These are phyloP conservation scores for Dinochytrium kinnereticum DNA, from an alignment of 371 early-diverging fungal species.

Conservation along the genomic window DNA sequence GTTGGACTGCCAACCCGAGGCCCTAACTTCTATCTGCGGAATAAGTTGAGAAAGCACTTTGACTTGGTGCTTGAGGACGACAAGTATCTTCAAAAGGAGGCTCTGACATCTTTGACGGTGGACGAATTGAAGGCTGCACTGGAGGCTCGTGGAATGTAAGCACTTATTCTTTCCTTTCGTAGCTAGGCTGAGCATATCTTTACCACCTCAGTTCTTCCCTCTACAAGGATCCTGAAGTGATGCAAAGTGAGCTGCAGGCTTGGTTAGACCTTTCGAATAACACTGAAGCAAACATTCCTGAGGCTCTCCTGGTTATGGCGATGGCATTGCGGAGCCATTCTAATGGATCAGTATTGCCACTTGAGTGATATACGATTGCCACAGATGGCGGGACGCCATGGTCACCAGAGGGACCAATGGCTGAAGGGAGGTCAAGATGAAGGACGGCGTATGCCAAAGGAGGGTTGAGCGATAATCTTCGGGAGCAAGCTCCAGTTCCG, in stretches of 20 bases:
- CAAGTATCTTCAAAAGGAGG: slow-evolving; percentile 15
- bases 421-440: too few relatives aligned
- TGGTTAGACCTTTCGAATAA: slow-evolving; percentile 22
- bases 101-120: not conserved
- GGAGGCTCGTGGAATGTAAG: not conserved
- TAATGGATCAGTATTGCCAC: too few relatives aligned
- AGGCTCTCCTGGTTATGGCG: slow-evolving; percentile 8
- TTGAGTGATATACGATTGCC: too few relatives aligned
- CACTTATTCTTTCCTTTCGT: not conserved
- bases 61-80: not conserved
- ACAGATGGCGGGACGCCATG: too few relatives aligned
- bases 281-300: slow-evolving; percentile 20
- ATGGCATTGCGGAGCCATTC: not conserved
- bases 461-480: too few relatives aligned
- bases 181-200: not conserved
- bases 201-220: not conserved
- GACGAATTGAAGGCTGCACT: not conserved
- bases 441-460: too few relatives aligned
- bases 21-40: not conserved
- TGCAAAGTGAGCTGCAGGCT: not conserved
- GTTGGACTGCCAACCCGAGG: slow-evolving; percentile 22
- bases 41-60: not conserved
- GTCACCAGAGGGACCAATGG: too few relatives aligned
- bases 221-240: not conserved
- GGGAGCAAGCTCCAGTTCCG: too few relatives aligned